Evolutionary conservation across 2,329 filamentous ascomycete genomes (phyloP).

Genomic region (Anisogramma anomala): DNA sequence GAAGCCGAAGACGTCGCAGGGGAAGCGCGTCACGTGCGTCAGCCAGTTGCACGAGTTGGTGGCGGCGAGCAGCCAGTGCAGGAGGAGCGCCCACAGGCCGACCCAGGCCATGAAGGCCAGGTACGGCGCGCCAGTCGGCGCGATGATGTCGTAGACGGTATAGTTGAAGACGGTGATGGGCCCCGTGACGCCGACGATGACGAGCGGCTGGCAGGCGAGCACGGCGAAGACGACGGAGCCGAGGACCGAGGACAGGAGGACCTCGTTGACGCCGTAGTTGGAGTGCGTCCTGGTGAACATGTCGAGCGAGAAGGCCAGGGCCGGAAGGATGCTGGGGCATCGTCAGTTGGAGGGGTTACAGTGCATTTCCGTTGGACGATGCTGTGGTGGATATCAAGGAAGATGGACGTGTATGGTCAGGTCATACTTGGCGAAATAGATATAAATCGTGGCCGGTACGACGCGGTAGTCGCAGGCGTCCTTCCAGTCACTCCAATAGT

Average conservation of each 20-base stretch:
- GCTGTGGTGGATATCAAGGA: not conserved
- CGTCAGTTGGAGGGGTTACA: not conserved
- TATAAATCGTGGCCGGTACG: slow-evolving; percentile 76
- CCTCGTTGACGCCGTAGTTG: slow-evolving; percentile 84
- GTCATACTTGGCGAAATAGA: slow-evolving; percentile 88
- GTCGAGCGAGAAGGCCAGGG: slow-evolving; percentile 78
- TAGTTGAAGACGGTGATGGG: slow-evolving; percentile 93
- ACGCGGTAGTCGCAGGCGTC: slow-evolving; percentile 89
- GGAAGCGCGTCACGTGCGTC: slow-evolving; percentile 83
- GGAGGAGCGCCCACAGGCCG: slow-evolving; percentile 73
- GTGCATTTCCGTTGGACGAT: not conserved
- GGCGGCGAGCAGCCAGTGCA: slow-evolving; percentile 74
- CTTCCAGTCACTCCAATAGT: slow-evolving; percentile 69
- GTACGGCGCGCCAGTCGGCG: slow-evolving; percentile 65
- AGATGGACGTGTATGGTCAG: not conserved
- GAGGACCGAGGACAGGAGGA: slow-evolving; percentile 73
- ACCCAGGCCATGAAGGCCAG: slow-evolving; percentile 90
- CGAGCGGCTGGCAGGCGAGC: slow-evolving; percentile 70
- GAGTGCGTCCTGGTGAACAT: slow-evolving; percentile 84
- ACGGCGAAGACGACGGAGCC: slow-evolving; percentile 72
- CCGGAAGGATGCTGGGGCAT: slow-evolving; percentile 61
- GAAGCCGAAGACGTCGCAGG: slow-evolving; percentile 88
- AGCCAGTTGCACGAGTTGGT: slow-evolving; percentile 81
- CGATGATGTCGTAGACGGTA: slow-evolving; percentile 83
- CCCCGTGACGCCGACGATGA: slow-evolving; percentile 84